Conservation (phyloP, 2,329 filamentous ascomycete genomes). For the Aspergillus spinulosporus region DNA sequence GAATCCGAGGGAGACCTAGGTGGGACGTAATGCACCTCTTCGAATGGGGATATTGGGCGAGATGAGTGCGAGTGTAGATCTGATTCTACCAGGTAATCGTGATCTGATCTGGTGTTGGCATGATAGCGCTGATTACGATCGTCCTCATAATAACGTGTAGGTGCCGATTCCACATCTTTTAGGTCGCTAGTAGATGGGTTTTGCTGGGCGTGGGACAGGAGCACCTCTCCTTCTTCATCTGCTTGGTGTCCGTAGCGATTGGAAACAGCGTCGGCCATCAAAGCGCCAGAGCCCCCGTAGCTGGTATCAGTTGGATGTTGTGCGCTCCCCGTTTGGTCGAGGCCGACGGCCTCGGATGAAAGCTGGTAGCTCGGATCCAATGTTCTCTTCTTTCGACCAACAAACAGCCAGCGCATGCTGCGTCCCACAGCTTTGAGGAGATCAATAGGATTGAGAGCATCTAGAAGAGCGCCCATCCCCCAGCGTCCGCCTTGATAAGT, state of each 20-base stretch:
- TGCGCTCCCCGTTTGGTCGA: slow-evolving; percentile 25
- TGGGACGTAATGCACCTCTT: slow-evolving; percentile 19
- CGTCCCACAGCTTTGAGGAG: slow-evolving; percentile 76
- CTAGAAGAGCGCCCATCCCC: slow-evolving; percentile 64
- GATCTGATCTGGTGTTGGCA: slow-evolving; percentile 14
- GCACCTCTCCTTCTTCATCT: slow-evolving; percentile 41
- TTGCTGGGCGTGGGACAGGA: slow-evolving; percentile 42
- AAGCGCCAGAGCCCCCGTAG: slow-evolving; percentile 29
- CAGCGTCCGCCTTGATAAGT: slow-evolving; percentile 64
- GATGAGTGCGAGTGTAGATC: slow-evolving; percentile 12
- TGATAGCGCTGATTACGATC: slow-evolving; percentile 18
- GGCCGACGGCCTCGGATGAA: slow-evolving; percentile 30
- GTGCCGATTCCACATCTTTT: slow-evolving; percentile 17
- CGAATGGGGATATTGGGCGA: slow-evolving; percentile 23
- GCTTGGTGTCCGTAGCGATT: slow-evolving; percentile 27
- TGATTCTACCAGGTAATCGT: slow-evolving; percentile 19
- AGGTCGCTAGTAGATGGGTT: slow-evolving; percentile 24
- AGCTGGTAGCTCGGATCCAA: slow-evolving; percentile 43
- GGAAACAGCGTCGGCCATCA: slow-evolving; percentile 24
- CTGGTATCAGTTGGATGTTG: slow-evolving; percentile 25
- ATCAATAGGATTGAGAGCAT: slow-evolving; percentile 80
- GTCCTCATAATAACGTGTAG: slow-evolving; percentile 23
- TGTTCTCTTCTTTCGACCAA: slow-evolving; percentile 60
- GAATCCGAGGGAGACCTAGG: slow-evolving; percentile 22
- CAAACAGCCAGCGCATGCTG: slow-evolving; percentile 76